A percentile compares a stretch with the other conserved stretches of the same genome.
Conservation (phyloP, 2,329 filamentous ascomycete species). For the Colletotrichum noveboracense region DNA sequence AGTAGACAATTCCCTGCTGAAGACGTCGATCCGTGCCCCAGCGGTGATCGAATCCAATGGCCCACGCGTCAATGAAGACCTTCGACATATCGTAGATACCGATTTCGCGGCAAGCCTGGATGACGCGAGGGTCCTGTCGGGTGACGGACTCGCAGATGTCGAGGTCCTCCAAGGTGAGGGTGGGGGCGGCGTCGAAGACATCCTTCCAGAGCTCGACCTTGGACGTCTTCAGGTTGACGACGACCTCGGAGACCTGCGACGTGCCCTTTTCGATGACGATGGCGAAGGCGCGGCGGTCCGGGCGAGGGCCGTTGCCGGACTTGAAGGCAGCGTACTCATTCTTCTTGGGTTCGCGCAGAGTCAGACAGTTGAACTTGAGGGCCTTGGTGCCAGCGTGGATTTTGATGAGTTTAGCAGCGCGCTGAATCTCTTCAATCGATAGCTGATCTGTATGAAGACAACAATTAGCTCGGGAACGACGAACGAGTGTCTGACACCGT, state of each 20-base stretch:
- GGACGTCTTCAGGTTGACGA: conserved; percentile 52
- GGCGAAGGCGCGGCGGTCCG: conserved; percentile 54
- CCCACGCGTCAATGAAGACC: conserved; percentile 86
- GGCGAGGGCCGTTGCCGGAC: conserved; percentile 49
- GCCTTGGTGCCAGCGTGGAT: conserved; percentile 37
- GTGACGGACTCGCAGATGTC: conserved; percentile 74
- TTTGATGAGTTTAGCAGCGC: conserved; percentile 53
- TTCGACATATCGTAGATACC: conserved; percentile 85
- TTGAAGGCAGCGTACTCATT: conserved; percentile 68
- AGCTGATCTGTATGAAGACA: conserved; percentile 49
- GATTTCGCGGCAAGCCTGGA: conserved; percentile 76
- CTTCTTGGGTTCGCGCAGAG: conserved; percentile 69
- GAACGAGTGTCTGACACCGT: not conserved
- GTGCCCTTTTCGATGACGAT: conserved; percentile 50
- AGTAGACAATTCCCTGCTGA: conserved; percentile 85
- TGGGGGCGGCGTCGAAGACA: conserved; percentile 50
- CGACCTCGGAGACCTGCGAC: conserved; percentile 44
- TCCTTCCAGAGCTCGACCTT: conserved; percentile 50
- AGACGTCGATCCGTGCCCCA: conserved; percentile 75
- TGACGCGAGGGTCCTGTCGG: conserved; percentile 73
- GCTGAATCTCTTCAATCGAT: conserved; percentile 57
- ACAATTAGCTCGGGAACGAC: not conserved
- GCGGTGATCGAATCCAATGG: conserved; percentile 81
- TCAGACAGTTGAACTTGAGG: conserved; percentile 65
- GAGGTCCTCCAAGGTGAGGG: conserved; percentile 79